Percentiles rank a stretch among this genome's conserved stretches.
Conservation (phyloP, 2,329 filamentous ascomycete species). For the Geosmithia putterillii region DNA sequence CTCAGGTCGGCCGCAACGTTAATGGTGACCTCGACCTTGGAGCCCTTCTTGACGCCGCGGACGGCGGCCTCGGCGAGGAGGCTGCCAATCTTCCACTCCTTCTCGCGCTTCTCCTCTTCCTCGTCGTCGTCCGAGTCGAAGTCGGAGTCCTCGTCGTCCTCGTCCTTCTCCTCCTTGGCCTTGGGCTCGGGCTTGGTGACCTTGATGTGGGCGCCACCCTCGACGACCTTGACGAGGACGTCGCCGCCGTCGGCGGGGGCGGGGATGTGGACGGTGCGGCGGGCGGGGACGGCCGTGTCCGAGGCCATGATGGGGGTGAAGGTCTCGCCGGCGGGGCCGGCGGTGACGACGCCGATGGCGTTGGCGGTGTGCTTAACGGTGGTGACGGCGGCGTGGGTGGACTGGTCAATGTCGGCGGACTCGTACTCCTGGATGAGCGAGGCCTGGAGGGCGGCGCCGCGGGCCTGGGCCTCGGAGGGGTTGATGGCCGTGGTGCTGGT, state of each 20-base stretch:
- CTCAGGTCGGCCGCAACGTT: conserved; percentile 72
- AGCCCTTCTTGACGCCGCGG: conserved; percentile 72
- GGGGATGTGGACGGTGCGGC: conserved; percentile 68
- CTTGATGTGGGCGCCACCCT: conserved; percentile 86
- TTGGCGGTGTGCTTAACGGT: conserved; percentile 83
- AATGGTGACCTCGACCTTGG: conserved; percentile 88
- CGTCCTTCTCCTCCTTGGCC: conserved; percentile 55
- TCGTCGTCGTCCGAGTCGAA: conserved; percentile 51
- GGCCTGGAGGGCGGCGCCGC: conserved; percentile 91
- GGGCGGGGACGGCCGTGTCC: conserved; percentile 82
- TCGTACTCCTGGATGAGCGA: conserved; percentile 93
- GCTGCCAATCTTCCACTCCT: conserved; percentile 80
- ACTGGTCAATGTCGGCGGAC: conserved; percentile 85
- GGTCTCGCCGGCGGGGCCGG: conserved; percentile 45
- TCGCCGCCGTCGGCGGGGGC: conserved; percentile 74
- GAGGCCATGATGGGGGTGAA: conserved; percentile 75
- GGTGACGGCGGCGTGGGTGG: conserved; percentile 87
- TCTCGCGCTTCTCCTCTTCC: conserved; percentile 76
- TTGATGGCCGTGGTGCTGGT: conserved; percentile 72
- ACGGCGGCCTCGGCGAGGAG: conserved; percentile 78
- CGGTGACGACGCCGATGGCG: conserved; percentile 73
- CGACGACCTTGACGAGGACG: conserved; percentile 76
- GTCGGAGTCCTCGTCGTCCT: conserved; percentile 45
- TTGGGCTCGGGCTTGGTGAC: conserved; percentile 79
- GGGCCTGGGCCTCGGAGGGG: conserved; percentile 78